Base-by-base conservation (phyloP, 192 early-diverging fungal species). In the Rhizoclosmatium globosum region DNA sequence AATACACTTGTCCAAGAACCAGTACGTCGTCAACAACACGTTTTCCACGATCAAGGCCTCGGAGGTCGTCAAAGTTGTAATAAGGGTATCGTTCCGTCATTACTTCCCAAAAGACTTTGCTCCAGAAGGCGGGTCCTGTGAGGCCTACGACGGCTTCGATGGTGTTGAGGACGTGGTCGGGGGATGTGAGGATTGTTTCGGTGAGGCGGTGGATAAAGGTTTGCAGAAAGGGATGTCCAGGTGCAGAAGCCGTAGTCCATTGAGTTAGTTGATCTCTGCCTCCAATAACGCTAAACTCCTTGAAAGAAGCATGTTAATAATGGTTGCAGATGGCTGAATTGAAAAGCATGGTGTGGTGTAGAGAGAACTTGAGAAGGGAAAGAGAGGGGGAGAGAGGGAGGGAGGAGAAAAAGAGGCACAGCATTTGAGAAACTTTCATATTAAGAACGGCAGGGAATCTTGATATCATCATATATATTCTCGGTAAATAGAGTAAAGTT, bases 181-280 rank as follows among this genome's bases (percentile, higher is more conserved):
- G 65, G 13, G 47, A 31, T 6, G 11, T 23, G 39, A 39, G 64
- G 44, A 77, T 68, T 17, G 9, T 45, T 15, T 47, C 53, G 23
- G 76, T 50, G 68, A 78, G 45, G 23, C 66, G 50, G 7, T 21
- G 45, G 39, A 82, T 64, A 15, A 71, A 39, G 48, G 6, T 15
- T 17, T 23, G 23, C 61, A 82, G n/a, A 39, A 82, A 58, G 6
- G 74, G 75, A 59, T 83, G 82, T 17, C 44, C 42, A 11, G 82
- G 73, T 2, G 38, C 39, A 6, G 46, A 13, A 21, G 79, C 79
- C 15, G 82, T 71, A 3, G 82, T 81, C 82, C 82, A 83, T 47
- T 81, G 79, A n/a, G 42, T 43, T 23, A 47, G 62, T 74, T 61
- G 45, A 23, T 57, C 73, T 2, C 17, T 62, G 11, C 13, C 59